Evolutionary conservation across 2,329 filamentous ascomycete genomes (phyloP).

Genomic region (Tolypocladium sp.): DNA sequence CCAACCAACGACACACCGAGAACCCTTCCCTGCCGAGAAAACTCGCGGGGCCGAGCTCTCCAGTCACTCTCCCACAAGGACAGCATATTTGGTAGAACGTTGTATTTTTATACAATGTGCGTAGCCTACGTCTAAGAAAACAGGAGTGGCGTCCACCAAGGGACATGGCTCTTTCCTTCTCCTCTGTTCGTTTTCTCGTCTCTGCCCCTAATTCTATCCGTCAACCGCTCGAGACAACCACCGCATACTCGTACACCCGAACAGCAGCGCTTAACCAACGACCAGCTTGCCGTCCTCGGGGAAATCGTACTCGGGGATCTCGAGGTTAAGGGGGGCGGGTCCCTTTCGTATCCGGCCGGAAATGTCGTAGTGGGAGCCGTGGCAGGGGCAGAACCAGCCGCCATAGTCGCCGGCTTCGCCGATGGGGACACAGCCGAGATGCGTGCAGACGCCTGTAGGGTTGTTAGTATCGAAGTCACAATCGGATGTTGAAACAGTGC

Average conservation of each 20-base stretch:
- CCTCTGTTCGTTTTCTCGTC: slow-evolving; percentile 6
- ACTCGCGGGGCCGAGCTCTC: neutral
- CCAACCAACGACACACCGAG: neutral
- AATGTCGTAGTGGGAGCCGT: slow-evolving; percentile 99
- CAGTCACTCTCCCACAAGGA: neutral
- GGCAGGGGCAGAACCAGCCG: slow-evolving; percentile 99
- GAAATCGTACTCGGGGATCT: slow-evolving; percentile 90
- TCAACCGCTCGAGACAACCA: neutral
- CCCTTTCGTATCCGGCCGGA: slow-evolving; percentile 97
- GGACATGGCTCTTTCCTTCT: slow-evolving; percentile 5
- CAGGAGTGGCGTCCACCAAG: slow-evolving; percentile 15
- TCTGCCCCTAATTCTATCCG: slow-evolving; percentile 9
- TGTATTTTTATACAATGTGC: slow-evolving; percentile 28
- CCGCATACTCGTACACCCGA: slow-evolving; percentile 11
- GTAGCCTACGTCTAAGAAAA: slow-evolving; percentile 25
- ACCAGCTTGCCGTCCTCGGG: slow-evolving; percentile 79
- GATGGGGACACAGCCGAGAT: slow-evolving; percentile 97
- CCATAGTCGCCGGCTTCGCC: slow-evolving; percentile 97
- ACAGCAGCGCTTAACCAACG: slow-evolving; percentile 64
- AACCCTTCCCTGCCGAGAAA: neutral
- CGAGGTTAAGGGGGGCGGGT: slow-evolving; percentile 93
- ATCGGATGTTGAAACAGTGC: neutral
- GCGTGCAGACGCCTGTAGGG: slow-evolving; percentile 84
- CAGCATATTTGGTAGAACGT: slow-evolving; percentile 14
- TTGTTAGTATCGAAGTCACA: neutral